Conservation (phyloP, 2,329 filamentous ascomycete species). For the Lecanoromycetidae sp. region DNA sequence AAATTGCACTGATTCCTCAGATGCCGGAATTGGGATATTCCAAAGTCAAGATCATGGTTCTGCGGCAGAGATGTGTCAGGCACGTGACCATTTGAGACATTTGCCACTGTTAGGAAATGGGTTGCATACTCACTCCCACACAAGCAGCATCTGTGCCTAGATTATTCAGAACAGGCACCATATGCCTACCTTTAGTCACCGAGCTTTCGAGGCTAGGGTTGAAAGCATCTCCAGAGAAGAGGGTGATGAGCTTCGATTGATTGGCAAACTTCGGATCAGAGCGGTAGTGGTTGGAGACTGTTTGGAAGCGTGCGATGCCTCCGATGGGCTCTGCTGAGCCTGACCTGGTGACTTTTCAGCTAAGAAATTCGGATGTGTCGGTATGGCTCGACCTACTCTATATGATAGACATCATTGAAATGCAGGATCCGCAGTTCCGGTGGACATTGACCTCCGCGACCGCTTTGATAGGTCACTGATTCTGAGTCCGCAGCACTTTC, state of each 20-base stretch:
- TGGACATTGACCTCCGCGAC: conserved; percentile 19
- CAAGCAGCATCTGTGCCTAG: conserved; percentile 71
- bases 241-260: conserved; percentile 56
- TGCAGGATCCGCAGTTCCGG: conserved; percentile 74
- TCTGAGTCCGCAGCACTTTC: neutral
- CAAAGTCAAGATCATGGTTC: conserved; percentile 92
- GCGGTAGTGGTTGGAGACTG: conserved; percentile 63
- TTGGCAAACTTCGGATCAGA: conserved; percentile 46
- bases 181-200: conserved; percentile 80
- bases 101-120: neutral
- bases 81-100: neutral
- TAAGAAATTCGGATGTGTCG: no score
- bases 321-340: conserved; percentile 70
- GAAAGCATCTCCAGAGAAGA: conserved; percentile 88
- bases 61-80: conserved; percentile 25
- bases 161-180: conserved; percentile 73
- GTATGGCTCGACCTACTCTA: conserved; percentile 57
- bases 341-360: conserved; percentile 31
- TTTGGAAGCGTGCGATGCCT: conserved; percentile 69
- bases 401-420: conserved; percentile 90
- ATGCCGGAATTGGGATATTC: conserved; percentile 65
- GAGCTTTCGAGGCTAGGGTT: conserved; percentile 83
- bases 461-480: neutral
- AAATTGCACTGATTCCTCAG: conserved; percentile 65
- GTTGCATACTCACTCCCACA: conserved; percentile 51